These are phyloP conservation scores for Colletotrichum godetiae DNA, from an alignment of 2,329 filamentous ascomycete genomes.

Conservation along the genomic window DNA sequence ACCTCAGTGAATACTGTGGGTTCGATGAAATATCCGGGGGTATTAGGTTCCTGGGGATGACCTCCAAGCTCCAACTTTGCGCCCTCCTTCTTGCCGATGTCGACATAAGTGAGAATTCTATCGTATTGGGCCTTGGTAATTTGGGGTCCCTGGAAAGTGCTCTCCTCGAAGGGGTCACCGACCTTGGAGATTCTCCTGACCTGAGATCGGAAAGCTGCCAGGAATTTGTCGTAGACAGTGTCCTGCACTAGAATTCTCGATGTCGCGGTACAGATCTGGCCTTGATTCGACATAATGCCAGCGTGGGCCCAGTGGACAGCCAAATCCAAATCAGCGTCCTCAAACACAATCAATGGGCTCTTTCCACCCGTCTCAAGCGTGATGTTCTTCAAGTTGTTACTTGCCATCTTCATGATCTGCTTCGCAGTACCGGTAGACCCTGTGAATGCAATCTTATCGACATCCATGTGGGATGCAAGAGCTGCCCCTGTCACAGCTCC, in stretches of 20 bases:
- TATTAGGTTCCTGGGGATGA: conserved; percentile 58
- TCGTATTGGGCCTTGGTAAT: conserved; percentile 74
- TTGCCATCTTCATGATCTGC: conserved; percentile 77
- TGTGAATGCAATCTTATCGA: conserved; percentile 81
- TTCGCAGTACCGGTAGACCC: conserved; percentile 75
- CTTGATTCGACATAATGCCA: conserved; percentile 65
- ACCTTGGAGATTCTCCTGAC: conserved; percentile 66
- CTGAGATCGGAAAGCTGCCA: conserved; percentile 69
- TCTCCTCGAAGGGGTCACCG: conserved; percentile 72
- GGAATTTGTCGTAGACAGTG: conserved; percentile 67
- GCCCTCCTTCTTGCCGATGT: conserved; percentile 71
- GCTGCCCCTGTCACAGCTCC: conserved; percentile 73
- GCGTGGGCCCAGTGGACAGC: conserved; percentile 63
- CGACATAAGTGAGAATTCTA: conserved; percentile 72
- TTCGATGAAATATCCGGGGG: conserved; percentile 47
- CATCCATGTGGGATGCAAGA: conserved; percentile 69
- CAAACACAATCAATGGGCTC: conserved; percentile 68
- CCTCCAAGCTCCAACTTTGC: conserved; percentile 60
- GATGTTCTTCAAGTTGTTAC: conserved; percentile 68
- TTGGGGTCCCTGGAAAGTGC: conserved; percentile 76
- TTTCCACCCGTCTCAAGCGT: conserved; percentile 72
- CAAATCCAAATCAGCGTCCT: conserved; percentile 71
- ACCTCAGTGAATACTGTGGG: conserved; percentile 44
- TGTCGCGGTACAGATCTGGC: conserved; percentile 70
- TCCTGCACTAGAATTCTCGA: conserved; percentile 71